These are phyloP conservation scores for Leucosporidium creatinivorum DNA, from an alignment of 768 basidiomycete species.

Conservation along the genomic window DNA sequence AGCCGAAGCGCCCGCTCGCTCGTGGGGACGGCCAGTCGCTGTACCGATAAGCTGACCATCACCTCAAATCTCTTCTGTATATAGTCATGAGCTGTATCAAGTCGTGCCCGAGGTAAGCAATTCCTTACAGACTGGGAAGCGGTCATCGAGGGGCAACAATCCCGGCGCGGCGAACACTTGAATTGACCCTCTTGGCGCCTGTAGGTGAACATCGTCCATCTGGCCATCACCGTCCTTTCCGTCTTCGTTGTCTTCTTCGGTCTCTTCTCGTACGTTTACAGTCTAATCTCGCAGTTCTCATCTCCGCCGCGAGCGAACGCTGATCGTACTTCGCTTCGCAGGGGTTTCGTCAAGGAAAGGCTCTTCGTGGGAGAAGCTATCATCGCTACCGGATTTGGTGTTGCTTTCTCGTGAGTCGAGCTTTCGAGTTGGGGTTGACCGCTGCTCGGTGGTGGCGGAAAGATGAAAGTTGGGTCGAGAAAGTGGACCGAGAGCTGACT, in stretches of 20 bases:
- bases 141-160: background rate
- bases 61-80: background rate
- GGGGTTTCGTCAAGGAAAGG: conserved; percentile 70
- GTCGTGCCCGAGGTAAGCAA: background rate
- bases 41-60: background rate
- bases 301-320: background rate
- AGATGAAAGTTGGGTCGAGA: background rate
- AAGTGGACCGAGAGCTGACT: background rate
- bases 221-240: conserved; percentile 24
- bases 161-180: background rate
- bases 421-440: too few species aligned
- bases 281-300: background rate
- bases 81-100: background rate
- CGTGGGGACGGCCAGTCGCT: too few species aligned
- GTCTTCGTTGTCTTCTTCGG: conserved; percentile 35
- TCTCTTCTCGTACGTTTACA: conserved; percentile 29
- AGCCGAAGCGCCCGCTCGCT: too few species aligned
- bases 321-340: conserved; percentile 5
- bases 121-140: too few species aligned
- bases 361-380: conserved; percentile 94
- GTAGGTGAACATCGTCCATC: conserved; percentile 34
- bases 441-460: background rate
- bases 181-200: background rate
- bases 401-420: conserved; percentile 41
- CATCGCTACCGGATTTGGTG: conserved; percentile 87